phyloP scores from a whole-genome alignment of 1,139 yeast species.

The Protomyces arabidopsidicola region DNA sequence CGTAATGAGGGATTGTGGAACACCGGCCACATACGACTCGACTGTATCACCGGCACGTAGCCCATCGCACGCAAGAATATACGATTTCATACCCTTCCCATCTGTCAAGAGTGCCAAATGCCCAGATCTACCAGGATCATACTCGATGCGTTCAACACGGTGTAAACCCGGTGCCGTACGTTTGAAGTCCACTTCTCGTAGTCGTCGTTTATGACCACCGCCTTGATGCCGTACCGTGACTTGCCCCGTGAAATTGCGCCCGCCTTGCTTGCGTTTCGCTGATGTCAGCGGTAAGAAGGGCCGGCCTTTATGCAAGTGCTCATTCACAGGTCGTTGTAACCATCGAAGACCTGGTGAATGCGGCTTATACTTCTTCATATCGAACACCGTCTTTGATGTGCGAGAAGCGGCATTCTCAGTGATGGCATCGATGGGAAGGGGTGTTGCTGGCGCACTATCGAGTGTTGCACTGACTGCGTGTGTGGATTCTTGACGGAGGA shows the following conservation, averaged over 20 bases:
- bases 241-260: conserved; percentile 84
- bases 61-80: conserved; percentile 88
- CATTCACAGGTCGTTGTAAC: conserved; percentile 81
- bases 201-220: conserved; percentile 91
- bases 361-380: conserved; percentile 33
- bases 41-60: conserved; percentile 86
- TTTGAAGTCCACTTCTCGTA: conserved; percentile 72
- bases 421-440: not conserved
- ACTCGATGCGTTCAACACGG: conserved; percentile 80
- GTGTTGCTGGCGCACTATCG: not conserved
- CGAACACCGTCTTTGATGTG: conserved; percentile 14
- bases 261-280: conserved; percentile 69
- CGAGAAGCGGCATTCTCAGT: not conserved
- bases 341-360: conserved; percentile 49
- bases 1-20: conserved; percentile 67
- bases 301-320: conserved; percentile 78
- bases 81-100: conserved; percentile 60
- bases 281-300: conserved; percentile 74
- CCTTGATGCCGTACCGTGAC: conserved; percentile 93
- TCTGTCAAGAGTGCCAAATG: conserved; percentile 85
- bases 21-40: conserved; percentile 81
- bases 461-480: not conserved
- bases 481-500: not conserved
- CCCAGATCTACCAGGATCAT: conserved; percentile 91
- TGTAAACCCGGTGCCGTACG: conserved; percentile 68